phyloP scores from a whole-genome alignment of 352 stramenopile species.

The Pythium guiyangense region DNA sequence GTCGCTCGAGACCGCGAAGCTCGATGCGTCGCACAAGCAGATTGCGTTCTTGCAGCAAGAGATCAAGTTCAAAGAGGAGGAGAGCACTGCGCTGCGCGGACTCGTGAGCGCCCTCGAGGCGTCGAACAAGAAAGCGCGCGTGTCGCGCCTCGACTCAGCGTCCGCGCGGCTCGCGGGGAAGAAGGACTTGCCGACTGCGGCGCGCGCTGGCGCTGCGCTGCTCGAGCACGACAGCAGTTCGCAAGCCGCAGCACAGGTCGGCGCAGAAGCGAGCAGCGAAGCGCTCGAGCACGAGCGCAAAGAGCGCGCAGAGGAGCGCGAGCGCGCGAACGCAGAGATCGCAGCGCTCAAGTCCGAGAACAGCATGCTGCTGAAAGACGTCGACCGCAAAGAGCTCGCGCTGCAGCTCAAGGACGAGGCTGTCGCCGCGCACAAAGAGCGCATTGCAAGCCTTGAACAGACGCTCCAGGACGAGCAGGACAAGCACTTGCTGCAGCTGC shows the following conservation, averaged over 20 bases:
- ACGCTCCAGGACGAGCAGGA: conserved; percentile 62
- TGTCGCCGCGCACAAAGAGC: conserved; percentile 51
- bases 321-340: conserved; percentile 46
- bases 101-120: conserved; percentile 74
- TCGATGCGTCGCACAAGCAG: conserved; percentile 80
- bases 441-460: conserved; percentile 52
- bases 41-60: conserved; percentile 81
- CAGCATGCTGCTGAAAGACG: conserved; percentile 66
- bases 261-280: conserved; percentile 15
- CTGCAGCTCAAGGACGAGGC: conserved; percentile 66
- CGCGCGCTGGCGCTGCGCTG: conserved; percentile 24
- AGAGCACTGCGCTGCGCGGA: conserved; percentile 61
- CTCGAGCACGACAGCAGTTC: conserved; percentile 18
- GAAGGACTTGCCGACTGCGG: conserved; percentile 17
- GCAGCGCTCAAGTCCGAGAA: conserved; percentile 64
- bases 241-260: background rate
- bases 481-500: conserved; percentile 50
- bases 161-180: conserved; percentile 19
- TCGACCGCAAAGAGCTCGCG: conserved; percentile 64
- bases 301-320: conserved; percentile 36
- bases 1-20: conserved; percentile 76
- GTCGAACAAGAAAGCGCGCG: conserved; percentile 79
- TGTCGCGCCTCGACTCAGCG: conserved; percentile 50
- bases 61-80: conserved; percentile 84
- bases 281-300: conserved; percentile 36